phyloP scores from a whole-genome alignment of 768 basidiomycete genomes.

The Mycena capillaripes region DNA sequence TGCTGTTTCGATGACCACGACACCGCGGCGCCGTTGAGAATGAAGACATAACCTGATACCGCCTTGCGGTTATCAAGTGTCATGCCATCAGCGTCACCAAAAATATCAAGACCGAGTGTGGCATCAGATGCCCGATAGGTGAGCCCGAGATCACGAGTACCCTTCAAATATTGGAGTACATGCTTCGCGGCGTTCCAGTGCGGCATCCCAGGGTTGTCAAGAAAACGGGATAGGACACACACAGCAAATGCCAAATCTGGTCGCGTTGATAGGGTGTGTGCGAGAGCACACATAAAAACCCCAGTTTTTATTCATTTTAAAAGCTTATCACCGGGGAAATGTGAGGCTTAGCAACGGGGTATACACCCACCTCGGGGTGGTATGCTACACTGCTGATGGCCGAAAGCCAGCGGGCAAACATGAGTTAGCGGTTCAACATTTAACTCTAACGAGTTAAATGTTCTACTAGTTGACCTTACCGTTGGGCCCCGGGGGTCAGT shows the following conservation, averaged over 20 bases:
- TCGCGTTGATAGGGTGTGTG: no score
- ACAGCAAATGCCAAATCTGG: constrained; percentile 21
- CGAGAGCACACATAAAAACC: no score
- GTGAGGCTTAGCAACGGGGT: no score
- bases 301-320: no score
- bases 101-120: constrained; percentile 10
- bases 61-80: constrained; percentile 17
- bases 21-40: constrained; percentile 21
- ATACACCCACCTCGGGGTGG: no score
- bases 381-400: no score
- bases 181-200: constrained; percentile 28
- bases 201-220: constrained; percentile 15
- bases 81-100: constrained; percentile 23
- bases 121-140: constrained; percentile 7
- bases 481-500: no score
- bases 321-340: no score
- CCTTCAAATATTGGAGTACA: constrained; percentile 27
- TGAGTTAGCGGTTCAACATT: no score
- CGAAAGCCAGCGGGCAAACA: no score
- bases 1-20: constrained; percentile 29
- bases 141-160: background rate
- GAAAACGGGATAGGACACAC: constrained; percentile 5
- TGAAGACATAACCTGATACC: constrained; percentile 16
- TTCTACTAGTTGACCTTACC: no score
- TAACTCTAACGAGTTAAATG: no score